A percentile compares a stretch with the other conserved stretches of the same genome.
Conservation (phyloP, 2,329 filamentous ascomycete genomes). For the Colletotrichum limetticola region DNA sequence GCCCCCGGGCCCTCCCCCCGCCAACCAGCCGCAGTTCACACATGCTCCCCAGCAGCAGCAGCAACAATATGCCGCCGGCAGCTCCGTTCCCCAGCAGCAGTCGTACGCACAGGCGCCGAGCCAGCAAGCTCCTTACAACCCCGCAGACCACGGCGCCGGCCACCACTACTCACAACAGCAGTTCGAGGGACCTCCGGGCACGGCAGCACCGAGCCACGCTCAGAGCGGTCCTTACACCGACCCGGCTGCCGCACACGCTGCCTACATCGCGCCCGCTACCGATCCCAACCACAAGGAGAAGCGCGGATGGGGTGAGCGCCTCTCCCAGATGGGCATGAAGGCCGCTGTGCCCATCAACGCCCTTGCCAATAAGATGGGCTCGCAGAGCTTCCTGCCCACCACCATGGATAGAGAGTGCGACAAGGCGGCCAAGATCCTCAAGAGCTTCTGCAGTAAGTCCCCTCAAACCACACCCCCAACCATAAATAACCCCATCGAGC, state of each 20-base stretch:
- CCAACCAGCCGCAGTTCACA: conserved; percentile 27
- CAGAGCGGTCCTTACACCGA: neutral
- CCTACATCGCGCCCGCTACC: conserved; percentile 3
- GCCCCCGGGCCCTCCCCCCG: conserved; percentile 28
- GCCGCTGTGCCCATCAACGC: conserved; percentile 81
- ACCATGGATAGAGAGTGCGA: conserved; percentile 90
- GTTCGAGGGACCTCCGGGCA: conserved; percentile 11
- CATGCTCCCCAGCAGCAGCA: conserved; percentile 26
- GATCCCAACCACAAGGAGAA: conserved; percentile 27
- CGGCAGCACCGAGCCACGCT: neutral
- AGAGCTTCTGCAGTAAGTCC: conserved; percentile 83
- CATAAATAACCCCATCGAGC: conserved; percentile 15
- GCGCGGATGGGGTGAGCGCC: conserved; percentile 28
- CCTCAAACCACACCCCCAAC: no score
- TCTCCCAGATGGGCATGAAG: conserved; percentile 49
- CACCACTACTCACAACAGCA: conserved; percentile 15
- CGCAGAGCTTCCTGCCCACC: conserved; percentile 87
- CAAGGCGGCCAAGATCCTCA: conserved; percentile 86
- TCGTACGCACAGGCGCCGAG: neutral
- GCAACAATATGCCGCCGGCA: neutral
- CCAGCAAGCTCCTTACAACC: conserved; percentile 27
- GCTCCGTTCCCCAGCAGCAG: neutral
- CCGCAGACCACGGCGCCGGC: conserved; percentile 26
- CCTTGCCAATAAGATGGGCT: conserved; percentile 83
- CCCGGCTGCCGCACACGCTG: conserved; percentile 7